A percentile compares a stretch with the other conserved stretches of the same genome.
Conservation (phyloP, 495 filamentous ascomycete species). For the Thermochaetoides thermophila region DNA sequence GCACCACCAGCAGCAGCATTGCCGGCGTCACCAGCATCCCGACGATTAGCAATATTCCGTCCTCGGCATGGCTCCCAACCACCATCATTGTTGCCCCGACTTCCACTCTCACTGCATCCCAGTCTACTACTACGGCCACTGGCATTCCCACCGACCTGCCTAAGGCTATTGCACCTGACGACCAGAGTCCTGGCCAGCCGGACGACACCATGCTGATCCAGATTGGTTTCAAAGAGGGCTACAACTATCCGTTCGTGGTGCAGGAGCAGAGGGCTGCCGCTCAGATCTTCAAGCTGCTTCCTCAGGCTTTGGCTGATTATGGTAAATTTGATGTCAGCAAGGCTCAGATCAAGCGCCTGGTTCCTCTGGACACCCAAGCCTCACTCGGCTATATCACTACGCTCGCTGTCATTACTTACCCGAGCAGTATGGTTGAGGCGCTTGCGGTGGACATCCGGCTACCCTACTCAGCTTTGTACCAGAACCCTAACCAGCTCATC, state of each 20-base stretch:
- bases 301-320: conserved; percentile 56
- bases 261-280: conserved; percentile 49
- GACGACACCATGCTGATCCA: conserved; percentile 54
- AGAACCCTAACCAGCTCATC: conserved; percentile 43
- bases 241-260: conserved; percentile 77
- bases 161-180: conserved; percentile 53
- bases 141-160: conserved; percentile 52
- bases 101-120: no score
- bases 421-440: conserved; percentile 43
- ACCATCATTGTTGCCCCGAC: conserved; percentile 27
- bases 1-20: not conserved
- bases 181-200: conserved; percentile 26
- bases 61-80: conserved; percentile 28
- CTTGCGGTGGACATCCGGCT: conserved; percentile 50
- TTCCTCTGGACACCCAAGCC: conserved; percentile 60
- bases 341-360: conserved; percentile 54
- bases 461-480: conserved; percentile 58
- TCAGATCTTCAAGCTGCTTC: conserved; percentile 78
- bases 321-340: conserved; percentile 34
- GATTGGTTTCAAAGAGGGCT: conserved; percentile 62
- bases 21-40: conserved; percentile 21
- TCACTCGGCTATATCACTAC: conserved; percentile 71
- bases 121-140: conserved; percentile 16
- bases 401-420: conserved; percentile 61
- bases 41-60: conserved; percentile 25